phyloP scores from a whole-genome alignment of 345 rosid species.

The Arabis alpina region DNA sequence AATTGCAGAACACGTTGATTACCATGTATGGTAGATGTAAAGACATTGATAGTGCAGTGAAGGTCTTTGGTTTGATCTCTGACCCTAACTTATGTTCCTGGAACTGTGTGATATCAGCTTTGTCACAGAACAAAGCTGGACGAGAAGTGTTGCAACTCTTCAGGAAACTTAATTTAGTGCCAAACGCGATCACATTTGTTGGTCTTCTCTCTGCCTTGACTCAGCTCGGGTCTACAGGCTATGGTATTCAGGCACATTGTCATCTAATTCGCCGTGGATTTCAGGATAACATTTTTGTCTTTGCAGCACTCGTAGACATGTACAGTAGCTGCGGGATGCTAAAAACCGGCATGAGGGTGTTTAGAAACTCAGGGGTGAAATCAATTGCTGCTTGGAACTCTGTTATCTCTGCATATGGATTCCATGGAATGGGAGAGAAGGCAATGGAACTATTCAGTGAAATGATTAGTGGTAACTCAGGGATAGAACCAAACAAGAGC shows the following conservation, averaged over 20 bases:
- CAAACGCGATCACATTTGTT: constrained; percentile 62
- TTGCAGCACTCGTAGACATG: constrained; percentile 61
- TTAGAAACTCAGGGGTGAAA: constrained; percentile 41
- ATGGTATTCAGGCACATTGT: constrained; percentile 62
- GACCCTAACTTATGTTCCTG: constrained; percentile 66
- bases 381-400: constrained; percentile 58
- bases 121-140: constrained; percentile 64
- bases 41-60: constrained; percentile 52
- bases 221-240: constrained; percentile 52
- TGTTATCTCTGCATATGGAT: constrained; percentile 57
- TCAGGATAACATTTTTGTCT: constrained; percentile 48
- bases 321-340: constrained; percentile 60
- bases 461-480: constrained; percentile 37
- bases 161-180: constrained; percentile 46
- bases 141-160: constrained; percentile 56
- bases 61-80: constrained; percentile 46
- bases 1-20: constrained; percentile 61
- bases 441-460: constrained; percentile 55
- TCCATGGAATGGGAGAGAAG: constrained; percentile 54
- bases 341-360: constrained; percentile 49
- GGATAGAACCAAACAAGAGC: constrained; percentile 51
- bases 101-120: constrained; percentile 70
- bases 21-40: constrained; percentile 68
- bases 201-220: constrained; percentile 62
- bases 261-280: constrained; percentile 47